Evolutionary conservation across 495 filamentous ascomycete genomes (phyloP).

Genomic region (Neurospora sp.): DNA sequence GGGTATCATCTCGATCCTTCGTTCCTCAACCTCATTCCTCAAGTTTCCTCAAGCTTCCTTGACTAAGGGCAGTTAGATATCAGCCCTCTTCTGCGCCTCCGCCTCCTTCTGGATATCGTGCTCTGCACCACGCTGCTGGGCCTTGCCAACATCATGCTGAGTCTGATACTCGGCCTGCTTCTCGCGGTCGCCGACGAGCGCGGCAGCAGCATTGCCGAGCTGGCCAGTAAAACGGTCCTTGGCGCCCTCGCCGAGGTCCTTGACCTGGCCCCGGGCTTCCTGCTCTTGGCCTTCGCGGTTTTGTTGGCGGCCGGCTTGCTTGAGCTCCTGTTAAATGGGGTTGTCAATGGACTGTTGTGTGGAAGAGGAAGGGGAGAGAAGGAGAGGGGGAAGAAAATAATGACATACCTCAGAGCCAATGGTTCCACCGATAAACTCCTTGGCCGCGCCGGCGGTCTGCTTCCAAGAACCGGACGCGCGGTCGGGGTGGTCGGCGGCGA

Average conservation of each 20-base stretch:
- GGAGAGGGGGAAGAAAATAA: too few species aligned
- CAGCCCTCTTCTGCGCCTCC: conserved; percentile 25
- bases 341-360: background rate
- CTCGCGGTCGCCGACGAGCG: conserved; percentile 58
- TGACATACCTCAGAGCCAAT: conserved; percentile 56
- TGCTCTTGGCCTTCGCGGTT: conserved; percentile 70
- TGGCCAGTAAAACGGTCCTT: conserved; percentile 63
- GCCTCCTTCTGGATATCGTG: conserved; percentile 66
- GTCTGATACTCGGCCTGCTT: conserved; percentile 50
- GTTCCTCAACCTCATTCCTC: background rate
- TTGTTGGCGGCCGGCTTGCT: conserved; percentile 63
- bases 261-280: conserved; percentile 77
- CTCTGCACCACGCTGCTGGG: conserved; percentile 75
- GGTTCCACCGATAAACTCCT: conserved; percentile 70
- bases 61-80: too few species aligned
- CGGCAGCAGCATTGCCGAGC: conserved; percentile 57
- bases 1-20: background rate
- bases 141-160: conserved; percentile 80
- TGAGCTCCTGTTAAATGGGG: conserved; percentile 39
- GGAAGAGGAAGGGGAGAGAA: background rate
- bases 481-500: conserved; percentile 63
- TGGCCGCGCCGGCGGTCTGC: conserved; percentile 76
- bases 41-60: too few species aligned
- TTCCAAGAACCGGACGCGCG: conserved; percentile 68
- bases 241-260: conserved; percentile 61